phyloP scores from a whole-genome alignment of 2,329 filamentous ascomycete genomes.

The Aspergillus costaricaensis region DNA sequence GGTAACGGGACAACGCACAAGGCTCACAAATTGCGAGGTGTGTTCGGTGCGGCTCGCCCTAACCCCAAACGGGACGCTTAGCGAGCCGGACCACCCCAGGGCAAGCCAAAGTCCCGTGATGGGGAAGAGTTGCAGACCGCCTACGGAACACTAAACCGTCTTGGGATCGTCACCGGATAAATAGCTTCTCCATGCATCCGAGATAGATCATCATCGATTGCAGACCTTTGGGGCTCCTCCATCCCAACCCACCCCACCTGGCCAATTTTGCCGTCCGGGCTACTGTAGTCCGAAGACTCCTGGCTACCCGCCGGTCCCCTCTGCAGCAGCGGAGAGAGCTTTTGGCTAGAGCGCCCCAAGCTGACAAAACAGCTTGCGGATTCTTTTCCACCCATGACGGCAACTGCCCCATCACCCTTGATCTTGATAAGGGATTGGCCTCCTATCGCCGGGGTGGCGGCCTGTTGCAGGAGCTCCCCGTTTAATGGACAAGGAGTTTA shows the following conservation, averaged over 20 bases:
- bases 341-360: conserved; percentile 18
- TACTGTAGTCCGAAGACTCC: conserved; percentile 33
- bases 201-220: conserved; percentile 14
- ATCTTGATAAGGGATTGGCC: neutral
- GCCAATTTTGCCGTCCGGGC: conserved; percentile 28
- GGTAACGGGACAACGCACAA: conserved; percentile 37
- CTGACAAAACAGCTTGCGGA: conserved; percentile 21
- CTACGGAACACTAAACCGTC: conserved; percentile 19
- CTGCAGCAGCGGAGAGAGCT: conserved; percentile 5
- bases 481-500: neutral
- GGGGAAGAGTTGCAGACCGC: conserved; percentile 1
- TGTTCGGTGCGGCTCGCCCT: conserved; percentile 38
- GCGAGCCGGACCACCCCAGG: conserved; percentile 35
- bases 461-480: neutral
- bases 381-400: conserved; percentile 15
- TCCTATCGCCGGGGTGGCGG: neutral
- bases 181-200: conserved; percentile 14
- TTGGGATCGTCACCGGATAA: conserved; percentile 11
- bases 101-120: conserved; percentile 40
- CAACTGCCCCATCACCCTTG: conserved; percentile 8
- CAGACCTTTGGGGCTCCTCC: neutral
- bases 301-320: conserved; percentile 14
- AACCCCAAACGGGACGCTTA: conserved; percentile 40
- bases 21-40: conserved; percentile 41
- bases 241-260: conserved; percentile 23